Evolutionary conservation across 2,329 filamentous ascomycete species (phyloP), one percentile per base, ranked within the genome.

Genomic region (Claviceps lovelessii): DNA sequence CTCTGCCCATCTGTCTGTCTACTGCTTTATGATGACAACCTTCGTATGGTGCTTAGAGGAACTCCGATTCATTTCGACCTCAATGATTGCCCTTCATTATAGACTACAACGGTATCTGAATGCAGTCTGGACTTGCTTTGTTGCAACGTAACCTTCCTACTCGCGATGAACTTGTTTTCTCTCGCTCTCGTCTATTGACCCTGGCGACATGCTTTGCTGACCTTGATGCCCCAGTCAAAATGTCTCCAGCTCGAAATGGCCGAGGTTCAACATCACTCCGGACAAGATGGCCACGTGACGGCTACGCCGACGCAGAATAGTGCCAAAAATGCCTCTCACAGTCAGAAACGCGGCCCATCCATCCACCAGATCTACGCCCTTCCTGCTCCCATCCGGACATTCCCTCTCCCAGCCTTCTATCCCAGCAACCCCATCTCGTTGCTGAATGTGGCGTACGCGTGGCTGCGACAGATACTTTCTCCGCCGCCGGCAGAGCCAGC

Each of bases 41-140:
- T 51, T 71, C 66, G 69, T 64, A 67, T 63, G 69, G 76, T 74
- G 75, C 79, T 73, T 75, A 83, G 78, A 79, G 76, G 74, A 70
- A 63, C 50, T 46, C 35, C 73, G 73, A 73, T 76, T 77, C 75
- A 76, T 69, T 76, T 74, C 71, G 74, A 54, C 74, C 79, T 80
- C 78, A 60, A 72, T 85, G 82, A 76, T 72, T 72, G 79, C 73
- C 77, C 74, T 74, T 77, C 3, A 19, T 70, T 81, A 84, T 85
- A 86, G 87, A 93, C 88, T 93, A 93, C 87, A 91, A 93, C 88
- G 88, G 88, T 93, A 93, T 93, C 88, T 93, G 88, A 93, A 79
- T 79, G 75, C 66, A 68, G 67, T 60, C 3, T 56, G 15, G 17
- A 62, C 55, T 59, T 55, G 29, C 54, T 57, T 57, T 19, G n/a